phyloP scores from a whole-genome alignment of 2,329 filamentous ascomycete species.

The Aspergillus sp. region DNA sequence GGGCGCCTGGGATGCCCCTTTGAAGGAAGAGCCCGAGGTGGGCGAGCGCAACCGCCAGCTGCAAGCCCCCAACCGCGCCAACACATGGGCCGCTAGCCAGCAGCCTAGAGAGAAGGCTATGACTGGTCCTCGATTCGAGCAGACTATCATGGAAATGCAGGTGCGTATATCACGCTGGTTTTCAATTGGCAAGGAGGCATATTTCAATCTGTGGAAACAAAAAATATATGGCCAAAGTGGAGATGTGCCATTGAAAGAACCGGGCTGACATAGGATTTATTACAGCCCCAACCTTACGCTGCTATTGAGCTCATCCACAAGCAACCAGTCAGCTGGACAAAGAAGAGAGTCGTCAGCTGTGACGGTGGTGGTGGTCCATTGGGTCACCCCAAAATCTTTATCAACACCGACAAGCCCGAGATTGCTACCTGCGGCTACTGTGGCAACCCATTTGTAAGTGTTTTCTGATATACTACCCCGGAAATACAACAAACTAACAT shows the following conservation, averaged over 20 bases:
- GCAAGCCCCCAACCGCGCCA: slow-evolving; percentile 83
- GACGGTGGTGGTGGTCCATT: slow-evolving; percentile 87
- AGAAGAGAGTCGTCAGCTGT: slow-evolving; percentile 75
- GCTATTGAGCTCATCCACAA: slow-evolving; percentile 96
- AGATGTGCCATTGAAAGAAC: neutral
- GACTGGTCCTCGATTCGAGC: slow-evolving; percentile 92
- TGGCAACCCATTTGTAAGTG: slow-evolving; percentile 81
- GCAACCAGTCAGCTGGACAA: slow-evolving; percentile 88
- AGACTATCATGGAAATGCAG: slow-evolving; percentile 90
- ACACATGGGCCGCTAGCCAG: slow-evolving; percentile 83
- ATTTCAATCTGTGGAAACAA: no score
- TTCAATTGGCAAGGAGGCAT: no score
- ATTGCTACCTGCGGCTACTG: slow-evolving; percentile 90
- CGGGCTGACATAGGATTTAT: neutral
- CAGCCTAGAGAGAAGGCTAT: slow-evolving; percentile 76
- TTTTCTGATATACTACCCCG: neutral
- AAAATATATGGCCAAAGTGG: neutral
- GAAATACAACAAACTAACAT: neutral
- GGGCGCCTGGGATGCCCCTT: slow-evolving; percentile 45
- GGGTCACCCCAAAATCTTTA: slow-evolving; percentile 90
- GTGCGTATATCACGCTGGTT: slow-evolving; percentile 47
- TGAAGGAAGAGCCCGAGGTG: slow-evolving; percentile 53
- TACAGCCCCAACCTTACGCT: slow-evolving; percentile 77
- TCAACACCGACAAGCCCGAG: slow-evolving; percentile 96
- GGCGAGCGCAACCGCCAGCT: slow-evolving; percentile 54